These are phyloP conservation scores for Collariella sp. DNA, from an alignment of 495 filamentous ascomycete genomes.

Conservation along the genomic window DNA sequence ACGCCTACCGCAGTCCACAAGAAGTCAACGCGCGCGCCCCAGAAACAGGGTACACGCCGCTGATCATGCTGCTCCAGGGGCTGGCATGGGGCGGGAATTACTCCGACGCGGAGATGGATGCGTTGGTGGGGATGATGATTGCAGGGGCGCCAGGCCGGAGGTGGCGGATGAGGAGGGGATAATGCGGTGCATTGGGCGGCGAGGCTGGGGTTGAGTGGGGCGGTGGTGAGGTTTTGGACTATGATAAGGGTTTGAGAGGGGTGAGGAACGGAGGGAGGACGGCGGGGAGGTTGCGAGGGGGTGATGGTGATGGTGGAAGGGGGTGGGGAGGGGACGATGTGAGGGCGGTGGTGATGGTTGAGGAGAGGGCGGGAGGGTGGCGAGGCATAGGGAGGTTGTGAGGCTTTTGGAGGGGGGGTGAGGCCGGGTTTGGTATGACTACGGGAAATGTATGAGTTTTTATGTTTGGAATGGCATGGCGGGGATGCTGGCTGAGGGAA, in stretches of 20 bases:
- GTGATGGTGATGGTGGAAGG: not conserved
- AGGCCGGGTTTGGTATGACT: no score
- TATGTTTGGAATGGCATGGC: no score
- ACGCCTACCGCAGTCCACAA: not conserved
- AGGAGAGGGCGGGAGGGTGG: not conserved
- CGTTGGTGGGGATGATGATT: not conserved
- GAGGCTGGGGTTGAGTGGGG: not conserved
- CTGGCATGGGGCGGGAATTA: not conserved
- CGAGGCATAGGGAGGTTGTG: not conserved
- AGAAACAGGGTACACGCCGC: not conserved
- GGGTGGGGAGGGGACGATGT: not conserved
- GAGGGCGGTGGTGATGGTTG: not conserved
- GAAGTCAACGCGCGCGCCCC: slow-evolving; percentile 6
- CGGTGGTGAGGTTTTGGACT: not conserved
- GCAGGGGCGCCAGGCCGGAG: not conserved
- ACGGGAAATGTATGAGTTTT: no score
- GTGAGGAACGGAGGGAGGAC: not conserved
- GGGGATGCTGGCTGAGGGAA: no score
- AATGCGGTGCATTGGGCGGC: slow-evolving; percentile 7
- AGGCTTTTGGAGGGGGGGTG: not conserved
- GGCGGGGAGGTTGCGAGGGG: not conserved
- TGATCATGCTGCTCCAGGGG: not conserved
- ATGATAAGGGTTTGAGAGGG: not conserved
- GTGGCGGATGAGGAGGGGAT: not conserved
- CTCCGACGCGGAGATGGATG: not conserved